These are phyloP conservation scores for Bertia moriformis DNA, from an alignment of 2,329 filamentous ascomycete genomes.

Conservation along the genomic window DNA sequence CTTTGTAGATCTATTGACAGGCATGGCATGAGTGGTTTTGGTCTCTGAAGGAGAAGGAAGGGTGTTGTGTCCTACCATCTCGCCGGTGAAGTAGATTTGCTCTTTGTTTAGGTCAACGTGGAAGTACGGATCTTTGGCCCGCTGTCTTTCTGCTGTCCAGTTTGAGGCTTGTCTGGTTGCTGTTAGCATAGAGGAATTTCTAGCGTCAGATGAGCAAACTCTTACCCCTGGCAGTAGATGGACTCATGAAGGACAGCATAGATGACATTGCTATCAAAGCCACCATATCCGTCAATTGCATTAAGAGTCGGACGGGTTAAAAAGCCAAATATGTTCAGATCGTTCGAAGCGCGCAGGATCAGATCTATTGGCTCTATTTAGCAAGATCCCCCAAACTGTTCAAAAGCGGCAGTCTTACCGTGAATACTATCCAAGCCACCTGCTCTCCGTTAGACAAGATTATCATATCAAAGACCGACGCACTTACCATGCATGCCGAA, in stretches of 20 bases:
- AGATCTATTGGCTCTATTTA: too few relatives aligned
- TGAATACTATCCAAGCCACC: neutral
- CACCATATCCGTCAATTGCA: constrained; percentile 35
- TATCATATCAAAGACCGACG: neutral
- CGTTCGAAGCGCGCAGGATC: constrained; percentile 41
- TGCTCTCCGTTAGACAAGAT: neutral
- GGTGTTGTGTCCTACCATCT: constrained; percentile 38
- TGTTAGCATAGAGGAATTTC: neutral
- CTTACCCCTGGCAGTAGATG: constrained; percentile 41
- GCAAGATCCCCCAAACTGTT: too few relatives aligned
- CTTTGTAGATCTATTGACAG: constrained; percentile 34
- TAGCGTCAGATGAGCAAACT: neutral
- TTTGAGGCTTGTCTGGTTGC: neutral
- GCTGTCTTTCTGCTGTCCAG: neutral
- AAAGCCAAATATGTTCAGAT: constrained; percentile 45
- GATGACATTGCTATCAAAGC: constrained; percentile 47
- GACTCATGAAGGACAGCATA: constrained; percentile 58
- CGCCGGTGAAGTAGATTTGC: constrained; percentile 52
- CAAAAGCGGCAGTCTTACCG: neutral
- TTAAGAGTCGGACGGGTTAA: constrained; percentile 45
- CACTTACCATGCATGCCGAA: neutral
- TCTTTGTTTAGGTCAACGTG: constrained; percentile 7
- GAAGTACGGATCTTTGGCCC: neutral
- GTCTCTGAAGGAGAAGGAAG: too few relatives aligned
- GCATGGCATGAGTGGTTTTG: too few relatives aligned